A percentile compares a stretch with the other conserved stretches of the same genome.
These are phyloP conservation scores for Rhynchospora breviuscula DNA, from an alignment of 176 grass and related monocot genomes.

Conservation along the genomic window DNA sequence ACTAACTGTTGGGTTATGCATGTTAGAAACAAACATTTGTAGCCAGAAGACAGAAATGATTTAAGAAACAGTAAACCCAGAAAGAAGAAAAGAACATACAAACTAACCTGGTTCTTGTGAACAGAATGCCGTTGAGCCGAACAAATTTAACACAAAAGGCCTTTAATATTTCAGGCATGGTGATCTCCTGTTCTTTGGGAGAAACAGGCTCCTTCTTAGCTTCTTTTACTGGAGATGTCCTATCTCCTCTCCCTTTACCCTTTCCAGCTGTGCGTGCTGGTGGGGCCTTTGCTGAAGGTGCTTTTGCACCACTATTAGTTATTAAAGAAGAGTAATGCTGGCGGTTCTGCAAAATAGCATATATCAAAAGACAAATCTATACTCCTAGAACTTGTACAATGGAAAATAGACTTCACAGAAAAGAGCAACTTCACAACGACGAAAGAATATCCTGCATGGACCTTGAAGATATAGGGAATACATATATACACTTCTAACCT, in stretches of 20 bases:
- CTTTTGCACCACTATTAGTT: constrained; percentile 40
- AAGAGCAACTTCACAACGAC: background rate
- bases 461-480: background rate
- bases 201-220: constrained; percentile 32
- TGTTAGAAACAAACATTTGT: background rate
- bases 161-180: constrained; percentile 53
- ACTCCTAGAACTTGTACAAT: background rate
- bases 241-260: constrained; percentile 63
- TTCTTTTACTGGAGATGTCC: constrained; percentile 55
- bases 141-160: constrained; percentile 73
- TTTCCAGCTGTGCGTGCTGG: constrained; percentile 48
- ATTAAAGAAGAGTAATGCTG: constrained; percentile 50
- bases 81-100: background rate
- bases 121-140: constrained; percentile 85
- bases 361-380: background rate
- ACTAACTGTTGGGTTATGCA: background rate
- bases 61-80: background rate
- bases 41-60: background rate
- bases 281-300: constrained; percentile 27
- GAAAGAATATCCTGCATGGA: background rate
- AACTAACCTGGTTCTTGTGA: constrained; percentile 64
- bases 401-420: background rate
- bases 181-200: constrained; percentile 39
- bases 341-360: constrained; percentile 58
- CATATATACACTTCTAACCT: background rate